Evolutionary conservation across 768 basidiomycete genomes (phyloP).

Genomic region (Termitomyces sp.): DNA sequence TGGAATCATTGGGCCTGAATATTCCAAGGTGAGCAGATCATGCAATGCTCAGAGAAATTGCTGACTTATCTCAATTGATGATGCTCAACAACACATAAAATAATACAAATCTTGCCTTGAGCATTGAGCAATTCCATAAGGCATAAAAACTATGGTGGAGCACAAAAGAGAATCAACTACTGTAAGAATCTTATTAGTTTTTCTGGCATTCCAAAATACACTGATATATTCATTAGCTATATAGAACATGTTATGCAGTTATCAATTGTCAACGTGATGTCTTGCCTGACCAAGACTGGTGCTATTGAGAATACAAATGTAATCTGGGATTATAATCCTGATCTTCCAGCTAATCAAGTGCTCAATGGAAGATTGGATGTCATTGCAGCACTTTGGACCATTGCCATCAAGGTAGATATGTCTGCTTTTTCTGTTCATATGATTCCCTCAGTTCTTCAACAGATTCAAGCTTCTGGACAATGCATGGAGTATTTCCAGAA

Average conservation of each 20-base stretch:
- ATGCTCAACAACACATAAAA: neutral
- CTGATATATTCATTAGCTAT: slow-evolving; percentile 7
- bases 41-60: too few species aligned
- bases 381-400: slow-evolving; percentile 23
- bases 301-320: slow-evolving; percentile 21
- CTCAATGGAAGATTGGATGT: slow-evolving; percentile 22
- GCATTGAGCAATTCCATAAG: too few species aligned
- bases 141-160: neutral
- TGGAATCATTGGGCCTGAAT: neutral
- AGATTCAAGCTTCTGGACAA: neutral
- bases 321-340: slow-evolving; percentile 32
- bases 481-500: neutral
- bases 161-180: neutral
- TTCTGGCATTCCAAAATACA: neutral
- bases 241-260: slow-evolving; percentile 27
- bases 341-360: slow-evolving; percentile 16
- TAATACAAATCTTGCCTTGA: neutral
- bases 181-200: neutral
- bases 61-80: neutral
- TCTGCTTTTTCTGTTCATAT: too few species aligned
- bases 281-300: slow-evolving; percentile 20
- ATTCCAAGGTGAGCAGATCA: neutral
- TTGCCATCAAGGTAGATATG: neutral
- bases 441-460: neutral
- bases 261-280: slow-evolving; percentile 21